Evolutionary conservation across 2,329 filamentous ascomycete species (phyloP), one percentile per base, ranked within the genome.

Genomic region (Pseudovirgaria hyperparasitica): DNA sequence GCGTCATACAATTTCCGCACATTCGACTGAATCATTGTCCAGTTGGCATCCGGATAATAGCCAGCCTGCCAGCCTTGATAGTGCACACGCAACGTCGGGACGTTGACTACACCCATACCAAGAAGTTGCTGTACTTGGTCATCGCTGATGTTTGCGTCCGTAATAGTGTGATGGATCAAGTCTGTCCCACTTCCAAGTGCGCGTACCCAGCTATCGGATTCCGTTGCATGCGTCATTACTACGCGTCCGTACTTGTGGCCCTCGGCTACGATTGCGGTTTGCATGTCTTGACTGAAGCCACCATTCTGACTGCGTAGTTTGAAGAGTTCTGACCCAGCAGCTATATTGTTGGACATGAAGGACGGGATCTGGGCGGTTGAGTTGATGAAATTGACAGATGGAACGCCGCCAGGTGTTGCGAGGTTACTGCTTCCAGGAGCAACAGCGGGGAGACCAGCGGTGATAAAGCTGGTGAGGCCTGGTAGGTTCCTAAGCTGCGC

Each of bases 1-100:
- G 33, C 36, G 16, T 36, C 30, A 19, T 42, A 38, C 13, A 46
- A 34, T 14, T 19, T 16, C 11, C 23, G 16, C 11, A 31, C 30
- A n/a, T n/a, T n/a, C n/a, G n/a, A n/a, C n/a, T n/a, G n/a, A n/a
- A n/a, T n/a, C n/a, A n/a, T n/a, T n/a, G n/a, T n/a, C n/a, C n/a
- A n/a, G n/a, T n/a, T n/a, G n/a, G n/a, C n/a, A n/a, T n/a, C n/a
- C n/a, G n/a, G n/a, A n/a, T n/a, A n/a, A n/a, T n/a, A n/a, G n/a
- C n/a, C n/a, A n/a, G n/a, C n/a, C n/a, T n/a, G n/a, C n/a, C n/a
- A n/a, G n/a, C n/a, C n/a, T n/a, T n/a, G n/a, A n/a, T n/a, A n/a
- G n/a, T n/a, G n/a, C 27, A 33, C 30, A 6, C 23, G 16, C 6
- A 33, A 25, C 3, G 31, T 33, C 11, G 31, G 31, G 5, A 18